phyloP scores from a whole-genome alignment of 768 basidiomycete species.

The Mycena floridula region DNA sequence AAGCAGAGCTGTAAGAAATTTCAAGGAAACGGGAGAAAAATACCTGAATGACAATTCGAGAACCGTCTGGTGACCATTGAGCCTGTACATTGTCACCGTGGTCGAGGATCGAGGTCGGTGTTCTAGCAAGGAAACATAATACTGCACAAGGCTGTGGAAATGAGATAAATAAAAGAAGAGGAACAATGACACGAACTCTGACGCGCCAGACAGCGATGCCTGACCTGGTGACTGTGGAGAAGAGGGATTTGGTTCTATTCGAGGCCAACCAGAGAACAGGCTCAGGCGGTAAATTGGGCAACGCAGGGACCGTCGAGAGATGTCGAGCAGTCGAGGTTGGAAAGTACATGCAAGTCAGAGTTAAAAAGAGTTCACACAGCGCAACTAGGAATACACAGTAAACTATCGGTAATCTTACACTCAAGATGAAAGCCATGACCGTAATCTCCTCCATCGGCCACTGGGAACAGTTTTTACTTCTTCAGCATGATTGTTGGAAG shows the following conservation, averaged over 20 bases:
- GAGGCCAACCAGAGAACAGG: constrained; percentile 50
- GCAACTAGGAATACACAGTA: background rate
- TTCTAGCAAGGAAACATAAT: constrained; percentile 69
- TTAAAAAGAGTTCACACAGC: background rate
- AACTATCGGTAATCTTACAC: too few species aligned
- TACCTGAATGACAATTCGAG: constrained; percentile 75
- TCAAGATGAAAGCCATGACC: background rate
- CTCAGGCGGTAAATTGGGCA: constrained; percentile 57
- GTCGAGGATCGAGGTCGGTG: constrained; percentile 67
- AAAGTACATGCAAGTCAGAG: constrained; percentile 60
- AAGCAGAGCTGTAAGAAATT: constrained; percentile 2
- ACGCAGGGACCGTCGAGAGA: constrained; percentile 62
- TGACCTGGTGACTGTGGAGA: constrained; percentile 66
- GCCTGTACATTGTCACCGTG: constrained; percentile 77
- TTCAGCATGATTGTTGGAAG: too few species aligned
- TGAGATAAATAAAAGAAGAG: constrained; percentile 1
- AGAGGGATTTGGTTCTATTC: constrained; percentile 72
- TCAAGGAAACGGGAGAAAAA: constrained; percentile 1
- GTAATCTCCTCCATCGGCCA: background rate
- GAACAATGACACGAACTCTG: constrained; percentile 47
- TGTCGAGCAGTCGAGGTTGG: constrained; percentile 75
- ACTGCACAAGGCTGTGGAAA: constrained; percentile 58
- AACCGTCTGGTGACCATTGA: constrained; percentile 82
- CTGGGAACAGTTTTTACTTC: too few species aligned
- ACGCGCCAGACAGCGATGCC: constrained; percentile 79